Base-by-base conservation (phyloP, 257 asterid species). In the Solanum clarkiae region DNA sequence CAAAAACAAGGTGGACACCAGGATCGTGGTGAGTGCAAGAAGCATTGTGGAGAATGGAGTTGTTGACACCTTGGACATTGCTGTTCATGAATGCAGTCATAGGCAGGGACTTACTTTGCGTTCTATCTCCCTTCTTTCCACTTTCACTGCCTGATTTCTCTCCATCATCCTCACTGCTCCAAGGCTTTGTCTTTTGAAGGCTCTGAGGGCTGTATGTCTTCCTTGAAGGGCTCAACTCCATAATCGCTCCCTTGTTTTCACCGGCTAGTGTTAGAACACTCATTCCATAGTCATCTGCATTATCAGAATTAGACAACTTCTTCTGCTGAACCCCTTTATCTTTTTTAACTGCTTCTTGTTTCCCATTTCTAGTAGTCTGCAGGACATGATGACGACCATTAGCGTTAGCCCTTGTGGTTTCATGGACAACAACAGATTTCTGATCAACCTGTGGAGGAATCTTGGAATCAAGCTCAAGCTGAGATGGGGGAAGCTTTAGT, bases 251-350 rank as follows among this genome's bases (percentile, higher is more conserved):
- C 42, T 32, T 82, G 80, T 86, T 86, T 57, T 82, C 88, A 36
- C 88, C 88, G 57, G 86, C 88, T 57, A 86, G 82, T 72, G 86
- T 86, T 49, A 86, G 62, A 7, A 83, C 80, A 62, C 85, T 83
- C 68, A 20, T 51, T 18, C 87, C 87, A 49, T 14, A 79, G 51
- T 83, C 80, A 40, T 85, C 84, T 36, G 51, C 59, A 29, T 68
- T 45, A 63, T 47, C 69, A 1, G 80, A 85, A 3, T 18, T 68
- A 17, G 83, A 26, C 26, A 5, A 11, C 63, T 60, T 75, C 84
- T 84, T 77, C 12, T 54, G 77, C 42, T 82, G 85, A 74, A 18
- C 10, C 32, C 56, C 83, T 60, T 75, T 77, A 57, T 59, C 84
- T 18, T 85, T 85, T 24, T 63, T 44, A 16, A 29, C 20, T 22